phyloP scores from a whole-genome alignment of 2,329 filamentous ascomycete genomes.

The Sarocladium strictum region DNA sequence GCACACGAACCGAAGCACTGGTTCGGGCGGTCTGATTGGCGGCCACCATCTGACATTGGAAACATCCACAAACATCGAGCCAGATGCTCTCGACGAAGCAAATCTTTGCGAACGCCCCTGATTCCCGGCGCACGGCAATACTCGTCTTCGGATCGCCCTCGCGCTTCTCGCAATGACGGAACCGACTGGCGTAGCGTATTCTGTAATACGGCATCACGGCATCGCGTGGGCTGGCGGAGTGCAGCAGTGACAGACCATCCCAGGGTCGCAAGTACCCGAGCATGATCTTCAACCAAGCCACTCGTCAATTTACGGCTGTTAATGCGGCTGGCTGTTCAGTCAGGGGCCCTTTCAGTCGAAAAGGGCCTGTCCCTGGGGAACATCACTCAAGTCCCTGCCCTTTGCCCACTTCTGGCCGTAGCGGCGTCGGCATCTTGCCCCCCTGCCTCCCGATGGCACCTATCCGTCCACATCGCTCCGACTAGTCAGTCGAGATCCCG shows the following conservation, averaged over 20 bases:
- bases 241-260: background rate
- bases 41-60: slow-evolving; percentile 17
- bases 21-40: slow-evolving; percentile 22
- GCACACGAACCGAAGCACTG: slow-evolving; percentile 10
- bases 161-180: background rate
- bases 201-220: background rate
- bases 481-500: slow-evolving; percentile 4
- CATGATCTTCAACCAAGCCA: slow-evolving; percentile 9
- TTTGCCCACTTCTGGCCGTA: background rate
- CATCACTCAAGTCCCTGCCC: background rate
- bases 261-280: slow-evolving; percentile 1
- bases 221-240: background rate
- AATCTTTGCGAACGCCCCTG: background rate
- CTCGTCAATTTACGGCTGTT: slow-evolving; percentile 1
- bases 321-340: slow-evolving; percentile 3
- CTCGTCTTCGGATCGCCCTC: background rate
- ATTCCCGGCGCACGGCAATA: background rate
- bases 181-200: background rate
- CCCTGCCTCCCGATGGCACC: slow-evolving; percentile 4
- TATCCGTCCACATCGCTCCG: slow-evolving; percentile 7
- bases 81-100: slow-evolving; percentile 1
- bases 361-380: background rate
- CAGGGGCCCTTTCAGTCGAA: background rate
- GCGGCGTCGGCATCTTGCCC: background rate
- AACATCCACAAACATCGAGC: slow-evolving; percentile 14